Base-by-base conservation (phyloP, 192 early-diverging fungal genomes). In the Linnemannia exigua region DNA sequence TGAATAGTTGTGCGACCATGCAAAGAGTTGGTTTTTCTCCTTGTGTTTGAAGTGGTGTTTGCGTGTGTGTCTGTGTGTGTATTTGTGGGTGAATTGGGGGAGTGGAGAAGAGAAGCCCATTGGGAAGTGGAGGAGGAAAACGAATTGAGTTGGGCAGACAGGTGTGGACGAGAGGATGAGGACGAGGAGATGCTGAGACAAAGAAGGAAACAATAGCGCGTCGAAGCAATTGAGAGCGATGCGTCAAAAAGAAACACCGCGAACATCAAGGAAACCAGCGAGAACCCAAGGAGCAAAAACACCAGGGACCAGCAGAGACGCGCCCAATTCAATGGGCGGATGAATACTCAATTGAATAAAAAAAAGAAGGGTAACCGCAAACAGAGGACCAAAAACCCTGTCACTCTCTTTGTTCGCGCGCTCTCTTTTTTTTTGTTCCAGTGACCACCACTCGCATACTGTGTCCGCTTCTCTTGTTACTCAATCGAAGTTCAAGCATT, bases 1-100 rank as follows among this genome's bases (percentile, higher is more conserved):
- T 8, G 76, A 50, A n/a, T 15, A 41, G 47, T 77, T 77, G 76
- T 77, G 46, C 51, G 22, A 77, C 76, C 76, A 77, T 68, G 67
- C 50, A 33, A 22, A 36, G n/a, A 22, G n/a, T 37, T 76, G 28
- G n/a, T 37, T 46, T 17, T 36, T 76, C 47, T 76, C 54, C 28
- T 51, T 44, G 41, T 9, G 41, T 6, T 44, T 44, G 41, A 44
- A 9, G 41, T 9, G 41, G 9, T 44, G 41, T 44, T 44, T 44
- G 41, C 9, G 41, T 44, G 41, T 44, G 41, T 44, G 25, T 25
- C 3, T 61, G 9, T 54, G 8, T 31, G n/a, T 2, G 58, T 61
- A 11, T 61, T 11, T 61, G 58, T 61, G 58, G 22, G 58, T 61
- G 22, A 52, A 28, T 25, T 22, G 54, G 5, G 54, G 25, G 25